Conservation (phyloP, 148 eudicot species). For the Dysphania ambrosioides region DNA sequence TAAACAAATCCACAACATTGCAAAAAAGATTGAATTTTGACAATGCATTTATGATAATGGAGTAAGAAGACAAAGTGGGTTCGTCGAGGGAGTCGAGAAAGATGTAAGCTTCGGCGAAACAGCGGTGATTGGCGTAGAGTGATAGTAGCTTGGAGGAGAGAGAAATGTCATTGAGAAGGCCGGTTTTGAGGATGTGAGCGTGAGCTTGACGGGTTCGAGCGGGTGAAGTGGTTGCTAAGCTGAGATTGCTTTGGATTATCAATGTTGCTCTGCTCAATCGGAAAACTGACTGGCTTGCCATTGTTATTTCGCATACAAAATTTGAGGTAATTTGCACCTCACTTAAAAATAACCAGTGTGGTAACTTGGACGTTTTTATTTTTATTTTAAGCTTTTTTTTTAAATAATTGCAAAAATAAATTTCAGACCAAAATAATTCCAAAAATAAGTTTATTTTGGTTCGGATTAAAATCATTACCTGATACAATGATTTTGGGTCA, state of each 20-base stretch:
- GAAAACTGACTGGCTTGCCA: conserved; percentile 24
- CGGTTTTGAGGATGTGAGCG: conserved; percentile 56
- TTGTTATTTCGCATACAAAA: too few species aligned
- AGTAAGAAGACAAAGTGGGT: conserved; percentile 45
- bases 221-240: conserved; percentile 34
- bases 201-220: conserved; percentile 47
- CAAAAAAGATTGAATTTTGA: conserved; percentile 40
- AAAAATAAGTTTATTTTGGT: too few species aligned
- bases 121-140: conserved; percentile 51
- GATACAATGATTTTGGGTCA: too few species aligned
- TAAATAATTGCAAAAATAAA: too few species aligned
- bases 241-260: conserved; percentile 25
- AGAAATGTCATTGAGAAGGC: conserved; percentile 30
- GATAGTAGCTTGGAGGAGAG: conserved; percentile 51
- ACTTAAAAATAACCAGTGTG: too few species aligned
- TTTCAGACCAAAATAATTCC: too few species aligned
- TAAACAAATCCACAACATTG: conserved; percentile 38
- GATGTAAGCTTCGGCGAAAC: conserved; percentile 46
- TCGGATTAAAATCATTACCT: too few species aligned
- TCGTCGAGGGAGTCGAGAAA: conserved; percentile 37
- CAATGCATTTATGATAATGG: conserved; percentile 48
- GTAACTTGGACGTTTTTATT: too few species aligned
- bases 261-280: conserved; percentile 21
- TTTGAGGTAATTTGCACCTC: too few species aligned
- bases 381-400: too few species aligned